phyloP scores from a whole-genome alignment of 805 yeast genomes.

The Cyberlindnera samutprakarnensis region DNA sequence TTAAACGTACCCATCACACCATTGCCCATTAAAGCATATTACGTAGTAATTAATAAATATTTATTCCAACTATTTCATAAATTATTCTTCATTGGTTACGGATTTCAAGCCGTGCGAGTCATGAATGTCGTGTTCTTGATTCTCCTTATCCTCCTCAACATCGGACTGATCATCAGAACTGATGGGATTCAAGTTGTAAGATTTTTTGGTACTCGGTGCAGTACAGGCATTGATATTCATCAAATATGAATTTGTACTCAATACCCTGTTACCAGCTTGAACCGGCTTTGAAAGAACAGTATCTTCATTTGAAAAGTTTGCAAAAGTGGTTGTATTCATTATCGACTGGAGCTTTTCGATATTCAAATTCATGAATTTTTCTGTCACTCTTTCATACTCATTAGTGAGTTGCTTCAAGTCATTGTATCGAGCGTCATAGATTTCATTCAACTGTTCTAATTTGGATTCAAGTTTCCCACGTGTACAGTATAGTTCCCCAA shows the following conservation, averaged over 20 bases:
- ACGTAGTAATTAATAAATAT: no score
- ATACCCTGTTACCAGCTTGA: constrained; percentile 8
- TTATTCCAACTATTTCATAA: no score
- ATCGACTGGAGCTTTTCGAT: constrained; percentile 25
- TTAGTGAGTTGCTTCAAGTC: constrained; percentile 23
- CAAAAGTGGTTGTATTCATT: constrained; percentile 11
- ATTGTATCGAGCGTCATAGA: constrained; percentile 18
- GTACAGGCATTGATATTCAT: constrained; percentile 3
- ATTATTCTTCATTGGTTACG: no score
- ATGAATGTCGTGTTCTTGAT: background rate
- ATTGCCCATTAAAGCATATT: no score
- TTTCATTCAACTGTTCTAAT: constrained; percentile 19
- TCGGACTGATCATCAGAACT: constrained; percentile 1
- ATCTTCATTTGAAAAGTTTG: constrained; percentile 4
- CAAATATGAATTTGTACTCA: constrained; percentile 23
- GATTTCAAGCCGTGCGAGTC: no score
- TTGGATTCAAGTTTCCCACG: constrained; percentile 16
- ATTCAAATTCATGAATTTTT: constrained; percentile 18
- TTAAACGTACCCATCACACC: no score
- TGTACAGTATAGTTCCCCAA: constrained; percentile 11
- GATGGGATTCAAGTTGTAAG: background rate
- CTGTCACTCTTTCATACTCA: constrained; percentile 21
- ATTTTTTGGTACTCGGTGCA: background rate
- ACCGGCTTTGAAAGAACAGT: constrained; percentile 1
- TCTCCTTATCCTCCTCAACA: background rate